Conservation (phyloP, 2,329 filamentous ascomycete species). For the Metarhizium brunneum region DNA sequence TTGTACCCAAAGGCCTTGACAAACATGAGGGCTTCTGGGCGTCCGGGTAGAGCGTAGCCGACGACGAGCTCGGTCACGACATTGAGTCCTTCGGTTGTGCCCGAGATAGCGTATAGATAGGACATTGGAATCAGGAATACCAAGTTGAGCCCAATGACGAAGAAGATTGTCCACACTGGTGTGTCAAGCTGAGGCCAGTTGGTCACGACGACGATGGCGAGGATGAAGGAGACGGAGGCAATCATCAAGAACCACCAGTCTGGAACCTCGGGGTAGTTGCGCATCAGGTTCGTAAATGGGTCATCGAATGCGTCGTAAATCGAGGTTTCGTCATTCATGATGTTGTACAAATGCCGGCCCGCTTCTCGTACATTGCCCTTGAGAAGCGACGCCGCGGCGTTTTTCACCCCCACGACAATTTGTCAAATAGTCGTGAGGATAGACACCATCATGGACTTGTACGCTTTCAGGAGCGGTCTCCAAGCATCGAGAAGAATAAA, state of each 20-base stretch:
- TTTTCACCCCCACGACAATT: constrained; percentile 12
- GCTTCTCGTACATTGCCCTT: constrained; percentile 25
- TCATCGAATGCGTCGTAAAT: constrained; percentile 34
- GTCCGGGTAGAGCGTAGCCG: constrained; percentile 21
- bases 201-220: constrained; percentile 22
- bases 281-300: constrained; percentile 33
- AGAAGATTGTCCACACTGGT: constrained; percentile 21
- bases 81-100: constrained; percentile 35
- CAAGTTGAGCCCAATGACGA: constrained; percentile 25
- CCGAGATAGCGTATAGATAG: constrained; percentile 31
- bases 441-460: constrained; percentile 16
- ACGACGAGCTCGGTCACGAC: constrained; percentile 35
- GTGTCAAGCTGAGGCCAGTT: constrained; percentile 18
- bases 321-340: constrained; percentile 23
- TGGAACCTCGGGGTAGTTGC: constrained; percentile 34
- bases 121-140: constrained; percentile 31
- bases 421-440: constrained; percentile 8
- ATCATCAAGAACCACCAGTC: constrained; percentile 34
- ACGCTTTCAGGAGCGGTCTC: constrained; percentile 22
- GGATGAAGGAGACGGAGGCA: constrained; percentile 17
- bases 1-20: constrained; percentile 35
- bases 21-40: constrained; percentile 36
- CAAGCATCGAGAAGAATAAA: constrained; percentile 27
- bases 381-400: constrained; percentile 16
- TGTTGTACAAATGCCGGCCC: constrained; percentile 18